phyloP scores from a whole-genome alignment of 805 yeast genomes.

The Vanderwaltozyma yarrowii region DNA sequence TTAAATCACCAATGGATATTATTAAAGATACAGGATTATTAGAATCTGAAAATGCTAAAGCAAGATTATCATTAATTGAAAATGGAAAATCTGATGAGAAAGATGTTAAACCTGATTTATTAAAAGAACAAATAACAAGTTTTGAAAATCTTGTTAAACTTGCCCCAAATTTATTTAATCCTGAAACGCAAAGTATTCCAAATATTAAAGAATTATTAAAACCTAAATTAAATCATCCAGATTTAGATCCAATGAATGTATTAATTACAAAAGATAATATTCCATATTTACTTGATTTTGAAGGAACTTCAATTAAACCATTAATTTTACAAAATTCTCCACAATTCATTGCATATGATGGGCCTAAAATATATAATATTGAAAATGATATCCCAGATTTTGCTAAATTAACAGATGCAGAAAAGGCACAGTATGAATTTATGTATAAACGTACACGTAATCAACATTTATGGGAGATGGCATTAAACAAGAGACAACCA shows the following conservation, averaged over 20 bases:
- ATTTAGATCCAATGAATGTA: conserved; percentile 85
- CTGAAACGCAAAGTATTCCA: conserved; percentile 45
- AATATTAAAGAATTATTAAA: conserved; percentile 51
- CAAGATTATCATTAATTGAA: conserved; percentile 29
- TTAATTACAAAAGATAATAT: conserved; percentile 36
- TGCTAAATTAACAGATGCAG: conserved; percentile 55
- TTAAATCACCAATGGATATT: conserved; percentile 46
- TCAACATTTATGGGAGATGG: conserved; percentile 78
- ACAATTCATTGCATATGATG: conserved; percentile 73
- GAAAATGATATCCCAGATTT: conserved; percentile 67
- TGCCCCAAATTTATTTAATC: conserved; percentile 47
- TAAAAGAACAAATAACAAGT: conserved; percentile 45
- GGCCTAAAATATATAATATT: conserved; percentile 73
- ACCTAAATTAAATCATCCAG: conserved; percentile 72
- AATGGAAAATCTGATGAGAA: too few species aligned
- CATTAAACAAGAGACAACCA: conserved; percentile 53
- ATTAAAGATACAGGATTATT: conserved; percentile 53
- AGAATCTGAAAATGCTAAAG: conserved; percentile 52
- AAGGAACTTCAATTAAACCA: conserved; percentile 72
- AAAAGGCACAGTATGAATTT: conserved; percentile 72
- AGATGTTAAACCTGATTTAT: conserved; percentile 36
- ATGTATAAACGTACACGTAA: conserved; percentile 86
- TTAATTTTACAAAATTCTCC: conserved; percentile 73
- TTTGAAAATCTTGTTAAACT: conserved; percentile 50
- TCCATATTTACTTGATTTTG: conserved; percentile 67